phyloP scores from a whole-genome alignment of 2,329 filamentous ascomycete species.

The Fusarium torreyae region DNA sequence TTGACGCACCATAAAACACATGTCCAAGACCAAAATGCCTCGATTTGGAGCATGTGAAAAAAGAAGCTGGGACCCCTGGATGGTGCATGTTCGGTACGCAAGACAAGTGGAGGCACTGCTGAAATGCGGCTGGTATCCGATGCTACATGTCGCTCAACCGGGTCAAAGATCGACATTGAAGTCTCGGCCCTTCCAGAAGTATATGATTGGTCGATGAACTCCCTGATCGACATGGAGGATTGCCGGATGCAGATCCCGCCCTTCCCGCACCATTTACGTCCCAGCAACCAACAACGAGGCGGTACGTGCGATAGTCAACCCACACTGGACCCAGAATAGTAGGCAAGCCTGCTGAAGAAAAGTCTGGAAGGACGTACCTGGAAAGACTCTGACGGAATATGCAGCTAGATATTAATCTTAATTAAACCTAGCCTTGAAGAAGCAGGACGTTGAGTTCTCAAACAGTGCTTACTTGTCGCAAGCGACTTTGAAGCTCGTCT shows the following conservation, averaged over 20 bases:
- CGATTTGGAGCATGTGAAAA: too few relatives aligned
- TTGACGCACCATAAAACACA: too few relatives aligned
- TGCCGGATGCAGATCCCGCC: conserved; percentile 12
- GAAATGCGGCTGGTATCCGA: not conserved
- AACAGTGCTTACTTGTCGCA: not conserved
- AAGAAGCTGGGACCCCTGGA: not conserved
- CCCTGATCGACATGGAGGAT: conserved; percentile 4
- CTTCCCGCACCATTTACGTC: conserved; percentile 7
- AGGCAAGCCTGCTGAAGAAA: not conserved
- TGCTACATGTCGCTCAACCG: not conserved
- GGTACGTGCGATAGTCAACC: not conserved
- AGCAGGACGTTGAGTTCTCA: not conserved
- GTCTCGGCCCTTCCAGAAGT: not conserved
- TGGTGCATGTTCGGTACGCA: not conserved
- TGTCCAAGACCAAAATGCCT: too few relatives aligned
- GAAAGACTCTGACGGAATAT: not conserved
- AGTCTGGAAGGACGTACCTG: not conserved
- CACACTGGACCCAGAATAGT: not conserved
- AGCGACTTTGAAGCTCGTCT: not conserved
- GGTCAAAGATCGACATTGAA: conserved; percentile 2
- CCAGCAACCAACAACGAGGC: not conserved
- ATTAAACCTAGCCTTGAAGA: not conserved
- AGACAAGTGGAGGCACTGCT: conserved; percentile 2
- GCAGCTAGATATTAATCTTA: not conserved
- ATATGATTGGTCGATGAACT: not conserved